Conservation (phyloP, 2,329 filamentous ascomycete species). For the Cladosporium velox region DNA sequence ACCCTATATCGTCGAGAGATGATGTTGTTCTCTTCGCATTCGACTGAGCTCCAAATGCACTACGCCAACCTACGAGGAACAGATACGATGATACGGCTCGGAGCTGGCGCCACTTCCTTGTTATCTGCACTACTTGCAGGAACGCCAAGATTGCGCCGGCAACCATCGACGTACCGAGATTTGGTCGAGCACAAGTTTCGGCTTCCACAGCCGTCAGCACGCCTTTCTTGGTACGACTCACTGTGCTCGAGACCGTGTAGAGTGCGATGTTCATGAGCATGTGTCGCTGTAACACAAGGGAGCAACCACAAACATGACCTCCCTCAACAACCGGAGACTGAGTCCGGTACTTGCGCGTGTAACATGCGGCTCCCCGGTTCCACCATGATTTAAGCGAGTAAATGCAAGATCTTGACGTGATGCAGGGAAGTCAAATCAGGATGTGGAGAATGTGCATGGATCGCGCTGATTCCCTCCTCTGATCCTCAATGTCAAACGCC, state of each 20-base stretch:
- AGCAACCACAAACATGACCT: background rate
- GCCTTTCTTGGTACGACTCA: background rate
- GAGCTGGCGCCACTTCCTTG: background rate
- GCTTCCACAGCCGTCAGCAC: background rate
- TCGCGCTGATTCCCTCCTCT: background rate
- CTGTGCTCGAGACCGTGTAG: background rate
- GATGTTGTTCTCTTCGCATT: background rate
- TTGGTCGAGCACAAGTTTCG: constrained; percentile 4
- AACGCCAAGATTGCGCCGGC: constrained; percentile 13
- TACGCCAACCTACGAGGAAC: background rate
- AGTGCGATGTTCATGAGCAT: background rate
- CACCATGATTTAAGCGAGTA: background rate
- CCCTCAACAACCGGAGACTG: background rate
- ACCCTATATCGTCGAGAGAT: background rate
- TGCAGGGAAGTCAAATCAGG: background rate
- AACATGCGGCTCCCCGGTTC: background rate
- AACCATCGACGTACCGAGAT: constrained; percentile 10
- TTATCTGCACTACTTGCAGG: background rate
- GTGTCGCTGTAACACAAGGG: background rate
- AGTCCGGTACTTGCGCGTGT: background rate
- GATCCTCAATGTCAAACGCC: background rate
- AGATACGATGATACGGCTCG: background rate
- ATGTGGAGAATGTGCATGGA: background rate
- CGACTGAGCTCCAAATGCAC: background rate
- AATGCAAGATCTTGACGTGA: background rate